These are phyloP conservation scores for Davidsoniella virescens DNA, from an alignment of 2,329 filamentous ascomycete genomes.

Conservation along the genomic window DNA sequence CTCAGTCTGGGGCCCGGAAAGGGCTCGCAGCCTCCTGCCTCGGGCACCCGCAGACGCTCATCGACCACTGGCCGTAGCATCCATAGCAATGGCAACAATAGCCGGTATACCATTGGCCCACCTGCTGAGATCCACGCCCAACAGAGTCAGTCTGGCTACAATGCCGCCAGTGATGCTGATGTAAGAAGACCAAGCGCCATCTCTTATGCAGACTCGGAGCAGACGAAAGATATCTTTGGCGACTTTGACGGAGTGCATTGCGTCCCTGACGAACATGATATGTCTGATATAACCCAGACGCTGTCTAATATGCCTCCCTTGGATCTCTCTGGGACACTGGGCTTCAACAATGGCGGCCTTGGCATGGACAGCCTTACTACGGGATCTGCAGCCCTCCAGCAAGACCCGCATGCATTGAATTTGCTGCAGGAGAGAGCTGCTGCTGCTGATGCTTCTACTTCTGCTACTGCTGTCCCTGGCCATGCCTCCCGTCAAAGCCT, in stretches of 20 bases:
- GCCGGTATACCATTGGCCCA: neutral
- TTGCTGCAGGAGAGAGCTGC: neutral
- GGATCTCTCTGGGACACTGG: constrained; percentile 4
- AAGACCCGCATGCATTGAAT: neutral
- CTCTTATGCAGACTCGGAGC: constrained; percentile 41
- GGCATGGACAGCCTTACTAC: neutral
- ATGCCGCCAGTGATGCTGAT: neutral
- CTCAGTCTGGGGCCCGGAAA: constrained; percentile 5
- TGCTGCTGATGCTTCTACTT: no score
- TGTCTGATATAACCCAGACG: neutral
- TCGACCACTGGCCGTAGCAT: neutral
- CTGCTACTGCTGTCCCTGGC: no score
- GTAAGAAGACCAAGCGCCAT: neutral
- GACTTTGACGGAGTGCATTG: constrained; percentile 75
- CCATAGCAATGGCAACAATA: constrained; percentile 1
- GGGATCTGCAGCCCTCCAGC: neutral
- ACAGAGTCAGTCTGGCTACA: neutral
- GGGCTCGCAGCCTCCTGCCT: neutral
- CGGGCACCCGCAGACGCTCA: neutral
- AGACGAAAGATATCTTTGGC: constrained; percentile 49
- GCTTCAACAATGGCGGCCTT: neutral
- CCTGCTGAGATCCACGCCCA: neutral
- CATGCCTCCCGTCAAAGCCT: constrained; percentile 2
- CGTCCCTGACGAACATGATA: constrained; percentile 30
- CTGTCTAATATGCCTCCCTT: constrained; percentile 1